Conservation (phyloP, 805 yeast species). For the Yamadazyma kitorensis region DNA sequence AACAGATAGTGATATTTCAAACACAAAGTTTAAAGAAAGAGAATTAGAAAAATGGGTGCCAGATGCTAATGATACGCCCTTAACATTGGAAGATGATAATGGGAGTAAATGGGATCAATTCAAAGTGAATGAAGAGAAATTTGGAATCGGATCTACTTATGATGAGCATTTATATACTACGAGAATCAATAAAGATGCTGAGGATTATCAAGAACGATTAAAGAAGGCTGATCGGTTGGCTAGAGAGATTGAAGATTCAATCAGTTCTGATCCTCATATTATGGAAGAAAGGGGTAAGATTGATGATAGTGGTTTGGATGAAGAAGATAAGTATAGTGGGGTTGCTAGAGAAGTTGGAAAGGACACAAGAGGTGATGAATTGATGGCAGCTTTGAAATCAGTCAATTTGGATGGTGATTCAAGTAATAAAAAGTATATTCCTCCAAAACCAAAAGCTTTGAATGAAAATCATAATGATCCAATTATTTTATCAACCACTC, state of each 20-base stretch:
- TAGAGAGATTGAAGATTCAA: conserved; percentile 72
- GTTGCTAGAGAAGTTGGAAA: conserved; percentile 51
- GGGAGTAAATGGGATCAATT: conserved; percentile 82
- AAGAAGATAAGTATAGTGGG: conserved; percentile 95
- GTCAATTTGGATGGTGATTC: conserved; percentile 20
- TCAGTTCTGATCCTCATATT: conserved; percentile 70
- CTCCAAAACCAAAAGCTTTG: conserved; percentile 52
- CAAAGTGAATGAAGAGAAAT: conserved; percentile 82
- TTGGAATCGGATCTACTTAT: conserved; percentile 80
- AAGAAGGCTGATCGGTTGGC: conserved; percentile 78
- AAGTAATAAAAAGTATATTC: conserved; percentile 44
- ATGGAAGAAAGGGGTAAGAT: conserved; percentile 89
- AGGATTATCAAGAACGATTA: conserved; percentile 65
- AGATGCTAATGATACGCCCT: conserved; percentile 36
- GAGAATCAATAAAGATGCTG: conserved; percentile 61
- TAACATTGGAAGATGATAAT: conserved; percentile 30
- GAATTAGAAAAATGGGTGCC: conserved; percentile 86
- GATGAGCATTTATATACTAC: conserved; percentile 91
- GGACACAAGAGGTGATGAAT: conserved; percentile 43
- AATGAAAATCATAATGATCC: conserved; percentile 59
- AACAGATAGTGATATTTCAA: conserved; percentile 85
- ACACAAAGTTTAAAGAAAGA: conserved; percentile 52
- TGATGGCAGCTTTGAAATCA: conserved; percentile 45
- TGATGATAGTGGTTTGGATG: conserved; percentile 87
- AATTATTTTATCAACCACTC: conserved; percentile 54